Percentiles rank a stretch among this genome's conserved stretches.
Evolutionary conservation across 371 early-diverging fungal species (phyloP).

Genomic region (Dichotomocladium elegans): DNA sequence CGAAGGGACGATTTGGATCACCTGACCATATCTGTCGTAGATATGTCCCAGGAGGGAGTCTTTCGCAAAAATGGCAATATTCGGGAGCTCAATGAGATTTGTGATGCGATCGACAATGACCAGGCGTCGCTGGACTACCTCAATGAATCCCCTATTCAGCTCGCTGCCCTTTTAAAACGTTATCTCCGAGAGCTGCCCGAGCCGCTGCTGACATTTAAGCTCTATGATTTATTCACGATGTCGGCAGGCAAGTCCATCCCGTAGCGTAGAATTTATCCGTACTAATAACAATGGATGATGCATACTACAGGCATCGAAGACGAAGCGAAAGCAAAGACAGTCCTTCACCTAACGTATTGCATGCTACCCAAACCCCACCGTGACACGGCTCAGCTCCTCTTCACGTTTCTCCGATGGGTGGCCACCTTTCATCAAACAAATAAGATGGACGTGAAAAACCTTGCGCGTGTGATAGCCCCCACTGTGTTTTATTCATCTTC

Average conservation of each 20-base stretch:
- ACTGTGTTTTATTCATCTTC: slow-evolving; percentile 67
- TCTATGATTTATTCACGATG: slow-evolving; percentile 75
- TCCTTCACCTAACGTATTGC: slow-evolving; percentile 76
- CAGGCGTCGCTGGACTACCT: neutral
- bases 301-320: slow-evolving; percentile 34
- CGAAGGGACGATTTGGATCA: neutral
- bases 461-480: slow-evolving; percentile 92
- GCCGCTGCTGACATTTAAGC: slow-evolving; percentile 85
- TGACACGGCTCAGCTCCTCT: slow-evolving; percentile 85
- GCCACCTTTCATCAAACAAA: slow-evolving; percentile 65
- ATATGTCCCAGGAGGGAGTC: slow-evolving; percentile 89
- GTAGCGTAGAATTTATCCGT: too few species aligned
- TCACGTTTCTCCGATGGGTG: slow-evolving; percentile 81
- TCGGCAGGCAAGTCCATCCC: slow-evolving; percentile 31
- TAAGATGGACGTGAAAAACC: slow-evolving; percentile 86
- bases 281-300: neutral
- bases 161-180: slow-evolving; percentile 92
- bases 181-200: slow-evolving; percentile 95
- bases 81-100: slow-evolving; percentile 72
- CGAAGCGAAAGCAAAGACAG: slow-evolving; percentile 39
- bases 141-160: slow-evolving; percentile 77
- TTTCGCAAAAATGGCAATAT: slow-evolving; percentile 98
- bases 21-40: slow-evolving; percentile 23
- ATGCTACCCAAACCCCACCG: slow-evolving; percentile 88
- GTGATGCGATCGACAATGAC: slow-evolving; percentile 57